Base-by-base conservation (phyloP, 495 filamentous ascomycete species). In the Umbilicaria muhlenbergii region DNA sequence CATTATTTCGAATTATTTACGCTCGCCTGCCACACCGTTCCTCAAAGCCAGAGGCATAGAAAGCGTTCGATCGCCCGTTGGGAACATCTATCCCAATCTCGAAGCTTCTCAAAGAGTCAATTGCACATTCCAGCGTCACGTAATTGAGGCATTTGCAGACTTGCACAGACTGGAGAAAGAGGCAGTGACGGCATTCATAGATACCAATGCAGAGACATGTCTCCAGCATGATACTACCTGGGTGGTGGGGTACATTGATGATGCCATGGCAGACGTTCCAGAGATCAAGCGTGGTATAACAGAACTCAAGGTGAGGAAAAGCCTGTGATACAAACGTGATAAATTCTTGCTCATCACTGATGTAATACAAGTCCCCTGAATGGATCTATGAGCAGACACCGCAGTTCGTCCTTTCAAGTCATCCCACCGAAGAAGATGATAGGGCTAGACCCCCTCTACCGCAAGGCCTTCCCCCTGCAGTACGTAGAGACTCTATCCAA, bases 331-430 rank as follows among this genome's bases (percentile, higher is more conserved):
- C n/a, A 21, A 24, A 14, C 37, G 1, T 5, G 32, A 8, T 36
- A 47, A 38, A 36, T 18, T 44, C 40, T 38, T 42, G 36, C 49
- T 46, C 19, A 49, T 41, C 8, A 28, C 13, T 52, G 32, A 54
- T 35, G 11, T 18, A 41, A 24, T 24, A 15, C 31, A 37, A 84
- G 75, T 85, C 82, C 0, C 54, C 62, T 5, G 77, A 81, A 11
- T 93, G 85, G 83, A 79, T 81, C 50, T 92, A 78, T 57, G 71
- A 69, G 2, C 84, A 93, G 58, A 94, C 87, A 15, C 87, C 87
- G 0, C 75, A 80, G 51, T 94, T 95, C 56, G 81, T 73, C 18
- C 80, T 93, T 38, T 77, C 74, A 6, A 75, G 70, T 15, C 65
- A 69, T 41, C 35, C 57, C 3, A 49, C 41, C 2, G 39, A 48